Conservation (phyloP, 2,329 filamentous ascomycete genomes). For the Calonectria ilicicola region DNA sequence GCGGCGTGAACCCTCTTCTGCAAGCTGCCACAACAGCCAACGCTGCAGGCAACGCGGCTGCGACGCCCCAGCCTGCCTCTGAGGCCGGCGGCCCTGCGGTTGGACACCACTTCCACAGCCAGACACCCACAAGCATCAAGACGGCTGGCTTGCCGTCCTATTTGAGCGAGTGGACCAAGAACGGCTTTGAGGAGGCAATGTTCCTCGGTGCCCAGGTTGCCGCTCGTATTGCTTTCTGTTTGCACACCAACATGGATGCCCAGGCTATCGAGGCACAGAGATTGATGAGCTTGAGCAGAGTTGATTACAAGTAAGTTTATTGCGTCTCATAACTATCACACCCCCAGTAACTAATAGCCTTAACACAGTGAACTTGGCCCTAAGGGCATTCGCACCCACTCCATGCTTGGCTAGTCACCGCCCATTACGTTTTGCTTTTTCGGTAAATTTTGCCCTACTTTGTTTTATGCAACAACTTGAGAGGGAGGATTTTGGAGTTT, state of each 20-base stretch:
- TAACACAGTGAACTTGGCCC: slow-evolving; percentile 64
- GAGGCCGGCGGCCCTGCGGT: slow-evolving; percentile 50
- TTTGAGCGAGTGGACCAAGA: slow-evolving; percentile 90
- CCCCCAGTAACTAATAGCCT: slow-evolving; percentile 25
- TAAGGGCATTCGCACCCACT: slow-evolving; percentile 65
- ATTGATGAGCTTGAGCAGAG: slow-evolving; percentile 67
- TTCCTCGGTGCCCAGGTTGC: slow-evolving; percentile 92
- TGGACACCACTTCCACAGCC: slow-evolving; percentile 68
- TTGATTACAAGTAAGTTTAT: slow-evolving; percentile 71
- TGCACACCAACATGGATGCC: slow-evolving; percentile 67
- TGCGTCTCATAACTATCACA: not conserved
- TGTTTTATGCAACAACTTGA: slow-evolving; percentile 21
- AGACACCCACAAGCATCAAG: slow-evolving; percentile 88
- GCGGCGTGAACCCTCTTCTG: slow-evolving; percentile 87
- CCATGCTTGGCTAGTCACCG: slow-evolving; percentile 59
- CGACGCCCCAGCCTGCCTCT: slow-evolving; percentile 56
- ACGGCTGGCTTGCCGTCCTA: slow-evolving; percentile 83
- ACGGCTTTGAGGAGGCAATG: slow-evolving; percentile 81
- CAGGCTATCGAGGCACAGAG: slow-evolving; percentile 64
- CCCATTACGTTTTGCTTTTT: not conserved
- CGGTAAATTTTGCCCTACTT: slow-evolving; percentile 27
- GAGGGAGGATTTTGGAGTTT: slow-evolving; percentile 35
- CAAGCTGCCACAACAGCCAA: slow-evolving; percentile 88
- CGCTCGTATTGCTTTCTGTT: slow-evolving; percentile 70
- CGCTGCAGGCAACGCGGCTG: slow-evolving; percentile 55